Conservation (phyloP, 495 filamentous ascomycete genomes). For the Trichoderma gamsii region DNA sequence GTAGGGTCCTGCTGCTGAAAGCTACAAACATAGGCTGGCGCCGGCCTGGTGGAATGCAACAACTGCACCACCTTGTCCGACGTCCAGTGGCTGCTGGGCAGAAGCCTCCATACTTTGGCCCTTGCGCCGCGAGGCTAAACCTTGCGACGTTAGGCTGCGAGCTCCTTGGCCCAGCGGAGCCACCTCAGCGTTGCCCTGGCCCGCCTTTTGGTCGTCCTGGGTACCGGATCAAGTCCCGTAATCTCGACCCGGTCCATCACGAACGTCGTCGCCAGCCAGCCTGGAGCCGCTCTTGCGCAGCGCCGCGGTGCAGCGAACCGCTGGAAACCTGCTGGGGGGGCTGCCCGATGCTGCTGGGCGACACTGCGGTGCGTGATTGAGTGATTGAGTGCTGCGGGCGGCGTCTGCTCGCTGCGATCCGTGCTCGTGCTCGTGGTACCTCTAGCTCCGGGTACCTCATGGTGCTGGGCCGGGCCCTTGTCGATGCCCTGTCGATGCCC, state of each 20-base stretch:
- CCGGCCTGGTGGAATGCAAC: background rate
- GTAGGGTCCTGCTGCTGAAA: too few relatives aligned
- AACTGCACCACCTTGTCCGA: background rate
- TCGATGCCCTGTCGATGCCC: conserved; percentile 5
- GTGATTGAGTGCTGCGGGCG: background rate
- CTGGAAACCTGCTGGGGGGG: background rate
- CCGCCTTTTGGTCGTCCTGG: conserved; percentile 10
- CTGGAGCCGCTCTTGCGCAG: background rate
- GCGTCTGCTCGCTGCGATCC: background rate
- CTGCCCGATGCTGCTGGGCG: background rate
- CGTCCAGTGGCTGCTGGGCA: background rate
- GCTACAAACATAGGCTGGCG: too few relatives aligned
- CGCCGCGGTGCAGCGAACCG: background rate
- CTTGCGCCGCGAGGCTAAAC: background rate
- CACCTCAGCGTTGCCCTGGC: conserved; percentile 10
- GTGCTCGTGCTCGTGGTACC: background rate
- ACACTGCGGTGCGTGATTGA: background rate
- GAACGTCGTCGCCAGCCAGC: background rate
- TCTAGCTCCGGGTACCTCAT: conserved; percentile 6
- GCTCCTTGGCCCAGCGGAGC: conserved; percentile 11
- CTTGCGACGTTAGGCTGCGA: background rate
- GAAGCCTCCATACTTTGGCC: background rate
- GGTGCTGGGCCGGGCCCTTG: background rate
- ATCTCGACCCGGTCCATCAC: background rate
- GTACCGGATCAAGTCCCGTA: conserved; percentile 11